Evolutionary conservation across 2,329 filamentous ascomycete species (phyloP).

Genomic region (Colletotrichum scovillei): DNA sequence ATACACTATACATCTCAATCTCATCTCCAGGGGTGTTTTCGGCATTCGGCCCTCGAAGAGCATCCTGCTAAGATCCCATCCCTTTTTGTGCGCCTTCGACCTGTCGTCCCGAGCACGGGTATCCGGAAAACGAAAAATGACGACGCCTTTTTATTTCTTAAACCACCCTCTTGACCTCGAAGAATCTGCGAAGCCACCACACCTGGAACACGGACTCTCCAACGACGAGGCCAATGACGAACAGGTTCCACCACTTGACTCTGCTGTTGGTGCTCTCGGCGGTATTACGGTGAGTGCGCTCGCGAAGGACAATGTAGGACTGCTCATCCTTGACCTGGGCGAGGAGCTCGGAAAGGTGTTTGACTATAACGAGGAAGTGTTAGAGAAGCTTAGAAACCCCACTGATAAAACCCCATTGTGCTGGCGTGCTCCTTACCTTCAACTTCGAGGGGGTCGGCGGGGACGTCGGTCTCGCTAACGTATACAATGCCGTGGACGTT

Average conservation of each 20-base stretch:
- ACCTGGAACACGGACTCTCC: conserved; percentile 98
- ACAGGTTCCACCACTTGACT: conserved; percentile 99
- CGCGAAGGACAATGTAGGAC: conserved; percentile 93
- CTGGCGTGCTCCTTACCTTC: conserved; percentile 72
- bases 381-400: neutral
- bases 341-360: conserved; percentile 84
- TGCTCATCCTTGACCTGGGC: conserved; percentile 97
- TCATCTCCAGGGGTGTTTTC: neutral
- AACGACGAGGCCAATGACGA: conserved; percentile 89
- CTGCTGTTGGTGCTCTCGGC: conserved; percentile 97
- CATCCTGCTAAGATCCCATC: neutral
- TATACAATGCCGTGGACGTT: conserved; percentile 99
- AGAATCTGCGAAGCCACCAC: conserved; percentile 99
- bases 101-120: conserved; percentile 20
- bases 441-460: conserved; percentile 87
- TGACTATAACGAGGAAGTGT: conserved; percentile 67
- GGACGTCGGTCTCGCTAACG: conserved; percentile 86
- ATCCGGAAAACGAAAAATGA: conserved; percentile 19
- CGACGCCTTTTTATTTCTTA: conserved; percentile 46
- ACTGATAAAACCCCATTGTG: neutral
- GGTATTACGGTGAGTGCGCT: conserved; percentile 97
- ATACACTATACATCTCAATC: conserved; percentile 22
- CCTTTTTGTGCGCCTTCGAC: conserved; percentile 21
- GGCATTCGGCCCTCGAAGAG: neutral
- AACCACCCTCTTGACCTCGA: conserved; percentile 82